Evolutionary conservation across 805 yeast genomes (phyloP), one percentile per base, ranked within the genome.

Genomic region (Monosporozyma unispora): DNA sequence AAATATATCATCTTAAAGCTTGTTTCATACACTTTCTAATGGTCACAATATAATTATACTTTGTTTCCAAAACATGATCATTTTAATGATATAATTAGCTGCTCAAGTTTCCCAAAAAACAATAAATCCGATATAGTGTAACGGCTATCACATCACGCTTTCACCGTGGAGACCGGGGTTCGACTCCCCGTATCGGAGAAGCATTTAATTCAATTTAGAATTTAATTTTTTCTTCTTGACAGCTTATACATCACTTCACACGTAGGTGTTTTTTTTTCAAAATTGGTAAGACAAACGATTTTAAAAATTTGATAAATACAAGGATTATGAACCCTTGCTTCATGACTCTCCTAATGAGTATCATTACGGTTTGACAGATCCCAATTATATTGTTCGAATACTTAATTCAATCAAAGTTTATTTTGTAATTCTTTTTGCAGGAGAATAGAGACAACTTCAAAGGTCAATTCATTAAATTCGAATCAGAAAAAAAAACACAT

Each of bases 91-190:
- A n/a, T n/a, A n/a, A n/a, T n/a, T n/a, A n/a, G n/a, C n/a, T n/a
- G n/a, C n/a, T n/a, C n/a, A n/a, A n/a, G n/a, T n/a, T n/a, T n/a
- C n/a, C 38, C 19, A 11, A 33, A 14, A 33, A 33, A 33, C 19
- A 14, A 14, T 33, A 35, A 22, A 47, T 56, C 59, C 59, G 59
- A 57, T 57, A 55, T 57, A 56, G 61, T 57, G 61, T 57, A 57
- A 57, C 61, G 61, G 61, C 61, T 56, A 57, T 55, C 59, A 57
- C 59, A 56, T 52, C 61, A 54, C 61, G 60, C 58, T 56, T 56
- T 56, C 60, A 56, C 60, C 58, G 58, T 55, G 58, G 58, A 55
- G 58, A 56, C 58, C 60, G 55, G 60, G 58, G 60, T 56, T 56
- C 60, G 58, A 56, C 60, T 56, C 60, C 58, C 58, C 57, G 59